Base-by-base conservation (phyloP, 345 rosid species). In the Eucalyptus regnans region DNA sequence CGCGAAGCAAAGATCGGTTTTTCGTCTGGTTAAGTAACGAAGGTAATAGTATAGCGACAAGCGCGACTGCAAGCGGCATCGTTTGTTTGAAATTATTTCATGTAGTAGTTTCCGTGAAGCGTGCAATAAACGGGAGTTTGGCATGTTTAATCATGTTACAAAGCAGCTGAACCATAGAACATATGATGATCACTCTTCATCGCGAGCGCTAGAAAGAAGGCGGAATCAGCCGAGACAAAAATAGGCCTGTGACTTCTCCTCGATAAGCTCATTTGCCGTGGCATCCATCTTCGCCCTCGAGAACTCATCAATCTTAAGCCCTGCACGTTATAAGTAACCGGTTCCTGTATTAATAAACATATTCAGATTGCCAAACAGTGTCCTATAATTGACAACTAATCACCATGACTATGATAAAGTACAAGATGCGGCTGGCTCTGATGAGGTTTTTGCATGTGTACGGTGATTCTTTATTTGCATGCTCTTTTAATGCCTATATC, bases 261-360 rank as follows among this genome's bases (percentile, higher is more conserved):
- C 98, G 50, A 91, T 84, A 31, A 96, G 95, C 92, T 97, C 99
- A 50, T 91, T 91, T 1, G 95, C 97, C 4, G 99, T 94, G 23
- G 92, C 95, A 88, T 97, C 99, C 99, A 96, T 94, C 93, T 94
- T 95, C 33, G 68, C 86, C 93, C 97, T 95, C 7, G 99, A 95
- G 64, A 96, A 94, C 88, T 93, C 95, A 25, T 96, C 96, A 31
- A 96, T 92, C 87, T 90, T 84, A 13, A 97, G 95, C 66, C 97
- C 97, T 96, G 87, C 68, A 27, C 22, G 9, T 20, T 20, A 76
- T 41, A 41, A 9, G 16, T 3, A 5, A 20, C 29, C 29, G 9
- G 25, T 76, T 20, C 1, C 48, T 2, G 48, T 41, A 0, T 41
- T 5, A 76, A 76, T 17, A 76, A 41, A 20, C 48, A 41, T 11